Evolutionary conservation across 305 asterid species (phyloP).

Genomic region (Fraxinus ornus): DNA sequence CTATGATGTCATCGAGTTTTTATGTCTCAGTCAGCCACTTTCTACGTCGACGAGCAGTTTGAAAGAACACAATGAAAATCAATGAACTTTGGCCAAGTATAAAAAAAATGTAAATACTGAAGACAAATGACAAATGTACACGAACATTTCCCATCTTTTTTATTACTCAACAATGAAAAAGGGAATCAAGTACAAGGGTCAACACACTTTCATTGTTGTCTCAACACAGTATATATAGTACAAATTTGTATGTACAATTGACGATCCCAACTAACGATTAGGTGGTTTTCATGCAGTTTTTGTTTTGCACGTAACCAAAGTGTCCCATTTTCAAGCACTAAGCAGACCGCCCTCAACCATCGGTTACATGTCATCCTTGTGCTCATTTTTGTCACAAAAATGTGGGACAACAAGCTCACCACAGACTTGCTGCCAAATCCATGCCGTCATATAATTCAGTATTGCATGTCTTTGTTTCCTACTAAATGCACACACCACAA

Average conservation of each 20-base stretch:
- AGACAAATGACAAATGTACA: not conserved
- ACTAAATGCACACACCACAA: not conserved
- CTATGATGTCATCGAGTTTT: not conserved
- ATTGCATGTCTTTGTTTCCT: not conserved
- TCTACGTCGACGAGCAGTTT: not conserved
- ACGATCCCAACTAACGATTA: not conserved
- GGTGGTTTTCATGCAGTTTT: not conserved
- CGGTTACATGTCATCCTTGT: not conserved
- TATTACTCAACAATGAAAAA: not conserved
- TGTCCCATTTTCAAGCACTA: not conserved
- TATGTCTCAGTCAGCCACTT: not conserved
- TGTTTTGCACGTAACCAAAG: not conserved
- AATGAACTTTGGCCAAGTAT: too few relatives aligned
- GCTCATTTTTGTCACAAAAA: not conserved
- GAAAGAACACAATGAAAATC: not conserved
- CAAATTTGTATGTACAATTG: not conserved
- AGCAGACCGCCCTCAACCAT: not conserved
- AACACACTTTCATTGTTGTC: not conserved
- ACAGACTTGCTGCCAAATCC: not conserved
- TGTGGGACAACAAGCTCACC: not conserved
- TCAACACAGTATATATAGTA: not conserved
- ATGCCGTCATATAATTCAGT: not conserved
- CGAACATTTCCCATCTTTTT: not conserved
- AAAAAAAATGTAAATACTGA: too few relatives aligned
- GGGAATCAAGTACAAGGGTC: not conserved